Evolutionary conservation across 2,329 filamentous ascomycete species (phyloP).

Genomic region (Talaromyces funiculosus): DNA sequence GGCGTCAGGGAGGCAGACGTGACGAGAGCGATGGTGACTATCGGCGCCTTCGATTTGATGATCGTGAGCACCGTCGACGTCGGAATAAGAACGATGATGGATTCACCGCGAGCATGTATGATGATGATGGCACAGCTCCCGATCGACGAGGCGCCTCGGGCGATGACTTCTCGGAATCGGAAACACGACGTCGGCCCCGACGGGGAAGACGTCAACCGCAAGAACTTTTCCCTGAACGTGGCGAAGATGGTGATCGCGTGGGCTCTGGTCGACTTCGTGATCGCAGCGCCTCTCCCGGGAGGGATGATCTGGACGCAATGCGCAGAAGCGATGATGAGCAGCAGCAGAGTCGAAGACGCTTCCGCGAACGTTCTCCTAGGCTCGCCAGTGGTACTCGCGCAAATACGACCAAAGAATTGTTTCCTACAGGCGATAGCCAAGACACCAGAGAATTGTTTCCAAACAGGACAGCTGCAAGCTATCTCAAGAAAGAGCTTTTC

Average conservation of each 20-base stretch:
- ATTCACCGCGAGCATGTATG: conserved; percentile 77
- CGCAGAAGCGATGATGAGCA: conserved; percentile 31
- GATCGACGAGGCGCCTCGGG: conserved; percentile 11
- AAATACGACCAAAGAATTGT: conserved; percentile 53
- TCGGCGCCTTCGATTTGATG: conserved; percentile 54
- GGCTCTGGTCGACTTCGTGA: conserved; percentile 45
- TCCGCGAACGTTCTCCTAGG: conserved; percentile 40
- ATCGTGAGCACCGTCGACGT: conserved; percentile 47
- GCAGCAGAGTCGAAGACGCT: conserved; percentile 34
- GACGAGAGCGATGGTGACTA: conserved; percentile 39
- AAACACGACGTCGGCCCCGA: conserved; percentile 26
- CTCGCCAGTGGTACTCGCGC: conserved; percentile 21
- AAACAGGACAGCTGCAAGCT: conserved; percentile 37
- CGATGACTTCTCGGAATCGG: conserved; percentile 25
- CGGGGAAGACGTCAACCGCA: conserved; percentile 19
- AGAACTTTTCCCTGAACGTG: conserved; percentile 37
- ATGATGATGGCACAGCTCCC: conserved; percentile 48
- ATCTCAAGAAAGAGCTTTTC: conserved; percentile 55
- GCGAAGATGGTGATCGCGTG: conserved; percentile 13
- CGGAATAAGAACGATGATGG: conserved; percentile 38
- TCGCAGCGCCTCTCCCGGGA: conserved; percentile 57
- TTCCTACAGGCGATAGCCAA: conserved; percentile 41
- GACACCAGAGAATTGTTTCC: conserved; percentile 45
- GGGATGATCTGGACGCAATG: conserved; percentile 43
- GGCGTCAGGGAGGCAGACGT: conserved; percentile 29